Percentiles rank a stretch among this genome's conserved stretches.
These are phyloP conservation scores for Russula virescens DNA, from an alignment of 768 basidiomycete species.

Conservation along the genomic window DNA sequence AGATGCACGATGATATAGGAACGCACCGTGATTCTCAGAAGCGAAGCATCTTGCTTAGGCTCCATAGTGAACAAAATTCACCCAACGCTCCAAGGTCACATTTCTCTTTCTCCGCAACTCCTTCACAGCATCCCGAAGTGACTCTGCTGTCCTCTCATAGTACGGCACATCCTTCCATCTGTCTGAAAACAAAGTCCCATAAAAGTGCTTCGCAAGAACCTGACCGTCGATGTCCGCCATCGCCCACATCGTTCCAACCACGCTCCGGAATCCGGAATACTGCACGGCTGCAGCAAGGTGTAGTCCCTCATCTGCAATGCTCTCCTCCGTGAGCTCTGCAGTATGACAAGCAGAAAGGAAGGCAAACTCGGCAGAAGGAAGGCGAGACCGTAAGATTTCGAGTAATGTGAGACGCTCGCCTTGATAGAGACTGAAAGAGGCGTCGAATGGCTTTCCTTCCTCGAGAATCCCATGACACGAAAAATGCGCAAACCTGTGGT, in stretches of 20 bases:
- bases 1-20: no score
- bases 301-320: conserved; percentile 11
- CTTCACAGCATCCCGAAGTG: neutral
- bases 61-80: no score
- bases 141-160: neutral
- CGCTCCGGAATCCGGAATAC: conserved; percentile 9
- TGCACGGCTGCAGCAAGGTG: conserved; percentile 17
- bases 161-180: neutral
- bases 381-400: neutral
- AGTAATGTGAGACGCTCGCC: neutral
- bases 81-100: no score
- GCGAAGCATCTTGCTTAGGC: no score
- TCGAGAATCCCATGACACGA: conserved; percentile 8
- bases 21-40: no score
- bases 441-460: neutral
- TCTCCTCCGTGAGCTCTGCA: neutral
- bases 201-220: neutral
- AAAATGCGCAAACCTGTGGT: neutral
- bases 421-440: neutral
- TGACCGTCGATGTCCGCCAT: neutral
- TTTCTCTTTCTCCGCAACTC: no score
- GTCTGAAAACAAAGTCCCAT: neutral
- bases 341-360: neutral
- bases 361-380: neutral
- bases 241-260: neutral